Conservation (phyloP, 2,329 filamentous ascomycete species). For the Aplosporella prunicola region DNA sequence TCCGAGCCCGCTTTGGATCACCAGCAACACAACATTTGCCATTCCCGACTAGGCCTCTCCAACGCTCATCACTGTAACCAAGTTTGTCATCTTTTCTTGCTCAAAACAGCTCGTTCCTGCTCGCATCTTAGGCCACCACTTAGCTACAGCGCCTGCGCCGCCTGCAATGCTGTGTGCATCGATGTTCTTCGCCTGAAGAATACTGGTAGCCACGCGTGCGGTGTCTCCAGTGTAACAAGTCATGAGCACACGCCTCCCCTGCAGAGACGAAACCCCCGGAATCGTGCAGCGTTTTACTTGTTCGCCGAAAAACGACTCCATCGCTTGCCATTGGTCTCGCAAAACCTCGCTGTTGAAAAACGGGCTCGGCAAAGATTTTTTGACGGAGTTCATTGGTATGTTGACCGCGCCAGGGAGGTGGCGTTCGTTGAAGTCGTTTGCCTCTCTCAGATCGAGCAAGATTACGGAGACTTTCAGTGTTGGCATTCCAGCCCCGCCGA, state of each 20-base stretch:
- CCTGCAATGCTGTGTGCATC: constrained; percentile 12
- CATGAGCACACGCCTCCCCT: constrained; percentile 33
- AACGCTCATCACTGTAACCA: constrained; percentile 1
- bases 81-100: background rate
- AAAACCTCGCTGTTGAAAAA: constrained; percentile 39
- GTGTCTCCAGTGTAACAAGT: constrained; percentile 48
- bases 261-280: constrained; percentile 11
- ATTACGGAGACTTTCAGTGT: background rate
- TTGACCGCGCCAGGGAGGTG: constrained; percentile 27
- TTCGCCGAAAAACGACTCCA: constrained; percentile 34
- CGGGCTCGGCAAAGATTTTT: constrained; percentile 30
- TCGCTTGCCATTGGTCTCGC: constrained; percentile 37
- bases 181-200: constrained; percentile 41
- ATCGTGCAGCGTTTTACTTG: constrained; percentile 13
- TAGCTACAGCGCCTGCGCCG: background rate
- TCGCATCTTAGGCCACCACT: constrained; percentile 3
- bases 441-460: constrained; percentile 16
- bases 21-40: too few species aligned
- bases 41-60: too few species aligned
- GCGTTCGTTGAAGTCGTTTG: constrained; percentile 33
- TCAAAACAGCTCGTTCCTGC: background rate
- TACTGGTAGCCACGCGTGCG: constrained; percentile 44
- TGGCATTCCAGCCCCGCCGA: too few species aligned
- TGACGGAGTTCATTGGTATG: constrained; percentile 29
- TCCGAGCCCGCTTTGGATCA: too few species aligned